phyloP scores from a whole-genome alignment of 2,329 filamentous ascomycete species.

The Trichoderma atroviride region DNA sequence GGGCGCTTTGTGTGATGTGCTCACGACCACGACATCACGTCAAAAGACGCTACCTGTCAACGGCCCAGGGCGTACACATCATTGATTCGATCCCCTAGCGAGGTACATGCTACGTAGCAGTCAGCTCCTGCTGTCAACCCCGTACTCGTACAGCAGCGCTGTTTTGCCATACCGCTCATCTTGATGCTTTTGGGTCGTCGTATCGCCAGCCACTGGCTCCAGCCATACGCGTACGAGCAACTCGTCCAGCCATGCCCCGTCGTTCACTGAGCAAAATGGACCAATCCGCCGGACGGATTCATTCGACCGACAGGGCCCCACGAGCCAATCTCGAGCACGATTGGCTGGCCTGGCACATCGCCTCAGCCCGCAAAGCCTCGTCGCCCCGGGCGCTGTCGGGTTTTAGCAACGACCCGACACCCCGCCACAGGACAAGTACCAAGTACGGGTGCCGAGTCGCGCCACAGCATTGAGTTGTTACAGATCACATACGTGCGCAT shows the following conservation, averaged over 20 bases:
- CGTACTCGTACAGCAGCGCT: not conserved
- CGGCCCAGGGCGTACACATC: not conserved
- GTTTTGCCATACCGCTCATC: not conserved
- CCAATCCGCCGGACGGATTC: constrained; percentile 13
- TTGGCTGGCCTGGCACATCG: not conserved
- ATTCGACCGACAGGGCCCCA: constrained; percentile 22
- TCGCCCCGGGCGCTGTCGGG: constrained; percentile 33
- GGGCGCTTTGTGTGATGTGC: not conserved
- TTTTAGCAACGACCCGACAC: constrained; percentile 39
- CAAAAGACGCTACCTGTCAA: not conserved
- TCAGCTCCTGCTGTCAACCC: not conserved
- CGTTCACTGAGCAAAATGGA: not conserved
- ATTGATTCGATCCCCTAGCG: not conserved
- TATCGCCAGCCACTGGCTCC: not conserved
- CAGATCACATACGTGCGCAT: not conserved
- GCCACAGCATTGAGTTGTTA: not conserved
- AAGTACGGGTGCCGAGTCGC: not conserved
- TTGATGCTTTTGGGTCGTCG: not conserved
- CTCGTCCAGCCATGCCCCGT: not conserved
- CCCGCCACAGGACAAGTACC: not conserved
- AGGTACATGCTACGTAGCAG: not conserved
- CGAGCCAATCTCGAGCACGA: not conserved
- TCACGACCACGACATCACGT: not conserved
- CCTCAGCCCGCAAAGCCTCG: constrained; percentile 13
- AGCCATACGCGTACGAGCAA: not conserved